These are phyloP conservation scores for Epichloe baconii DNA, from an alignment of 2,329 filamentous ascomycete species.

Conservation along the genomic window DNA sequence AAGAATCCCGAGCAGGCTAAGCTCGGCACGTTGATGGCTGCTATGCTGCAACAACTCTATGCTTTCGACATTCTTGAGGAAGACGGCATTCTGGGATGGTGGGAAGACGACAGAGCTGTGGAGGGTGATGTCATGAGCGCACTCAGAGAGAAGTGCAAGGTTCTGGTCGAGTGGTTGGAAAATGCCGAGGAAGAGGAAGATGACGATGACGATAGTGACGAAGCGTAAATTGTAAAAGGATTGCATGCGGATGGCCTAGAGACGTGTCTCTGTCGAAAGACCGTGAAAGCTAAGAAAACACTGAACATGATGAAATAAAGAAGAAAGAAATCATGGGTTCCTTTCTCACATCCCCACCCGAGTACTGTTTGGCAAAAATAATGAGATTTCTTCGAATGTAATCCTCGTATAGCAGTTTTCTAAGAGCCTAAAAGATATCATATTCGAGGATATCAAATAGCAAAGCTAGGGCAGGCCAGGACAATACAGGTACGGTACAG, in stretches of 20 bases:
- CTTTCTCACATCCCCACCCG: too few species aligned
- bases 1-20: slow-evolving; percentile 41
- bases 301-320: too few species aligned
- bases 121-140: slow-evolving; percentile 55
- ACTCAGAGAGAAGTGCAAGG: slow-evolving; percentile 60
- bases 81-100: slow-evolving; percentile 81
- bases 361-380: too few species aligned
- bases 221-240: not conserved
- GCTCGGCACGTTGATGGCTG: slow-evolving; percentile 55
- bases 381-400: too few species aligned
- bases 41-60: slow-evolving; percentile 73
- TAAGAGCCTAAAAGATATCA: too few species aligned
- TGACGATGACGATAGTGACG: slow-evolving; percentile 43
- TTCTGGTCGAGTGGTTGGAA: slow-evolving; percentile 73
- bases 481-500: too few species aligned
- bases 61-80: slow-evolving; percentile 76
- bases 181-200: slow-evolving; percentile 65
- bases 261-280: too few species aligned
- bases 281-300: too few species aligned
- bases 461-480: too few species aligned
- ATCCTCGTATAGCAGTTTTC: too few species aligned
- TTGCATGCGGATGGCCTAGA: not conserved
- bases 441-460: too few species aligned
- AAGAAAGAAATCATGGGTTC: too few species aligned
- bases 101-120: slow-evolving; percentile 57